Evolutionary conservation across 106 monocot species (phyloP).

Genomic region (Agapanthus africanus): DNA sequence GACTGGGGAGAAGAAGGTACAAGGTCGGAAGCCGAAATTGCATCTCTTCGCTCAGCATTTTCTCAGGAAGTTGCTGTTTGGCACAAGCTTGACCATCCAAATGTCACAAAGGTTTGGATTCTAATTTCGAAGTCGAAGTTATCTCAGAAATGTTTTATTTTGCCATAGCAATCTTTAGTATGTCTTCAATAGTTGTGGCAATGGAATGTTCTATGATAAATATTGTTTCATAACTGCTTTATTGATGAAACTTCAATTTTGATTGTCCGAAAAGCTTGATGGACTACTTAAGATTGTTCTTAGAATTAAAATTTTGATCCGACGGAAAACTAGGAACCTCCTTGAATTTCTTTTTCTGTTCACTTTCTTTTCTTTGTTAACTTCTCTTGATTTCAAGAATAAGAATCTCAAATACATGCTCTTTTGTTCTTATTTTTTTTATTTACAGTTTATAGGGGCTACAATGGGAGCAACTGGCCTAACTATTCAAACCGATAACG

Average conservation of each 20-base stretch:
- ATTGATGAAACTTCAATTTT: background rate
- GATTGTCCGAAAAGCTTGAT: background rate
- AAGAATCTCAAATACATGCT: no score
- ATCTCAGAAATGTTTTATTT: background rate
- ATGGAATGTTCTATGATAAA: background rate
- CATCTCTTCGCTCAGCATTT: conserved; percentile 65
- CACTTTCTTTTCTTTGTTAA: background rate
- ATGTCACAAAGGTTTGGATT: conserved; percentile 73
- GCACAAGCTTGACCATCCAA: conserved; percentile 98
- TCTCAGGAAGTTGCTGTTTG: conserved; percentile 88
- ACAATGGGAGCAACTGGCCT: conserved; percentile 56
- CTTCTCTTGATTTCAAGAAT: background rate
- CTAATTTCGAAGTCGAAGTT: background rate
- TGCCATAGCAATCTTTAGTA: background rate
- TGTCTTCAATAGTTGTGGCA: background rate
- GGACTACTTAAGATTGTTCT: no score
- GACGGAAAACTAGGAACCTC: background rate
- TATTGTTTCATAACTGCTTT: background rate
- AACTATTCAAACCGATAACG: conserved; percentile 70
- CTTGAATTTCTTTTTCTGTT: background rate
- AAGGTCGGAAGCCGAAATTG: conserved; percentile 72
- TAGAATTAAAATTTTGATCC: no score
- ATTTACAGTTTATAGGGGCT: conserved; percentile 86
- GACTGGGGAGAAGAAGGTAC: conserved; percentile 95
- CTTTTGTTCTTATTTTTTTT: no score